These are phyloP conservation scores for Dendrobium huoshanense DNA, from an alignment of 106 monocot species.

Conservation along the genomic window DNA sequence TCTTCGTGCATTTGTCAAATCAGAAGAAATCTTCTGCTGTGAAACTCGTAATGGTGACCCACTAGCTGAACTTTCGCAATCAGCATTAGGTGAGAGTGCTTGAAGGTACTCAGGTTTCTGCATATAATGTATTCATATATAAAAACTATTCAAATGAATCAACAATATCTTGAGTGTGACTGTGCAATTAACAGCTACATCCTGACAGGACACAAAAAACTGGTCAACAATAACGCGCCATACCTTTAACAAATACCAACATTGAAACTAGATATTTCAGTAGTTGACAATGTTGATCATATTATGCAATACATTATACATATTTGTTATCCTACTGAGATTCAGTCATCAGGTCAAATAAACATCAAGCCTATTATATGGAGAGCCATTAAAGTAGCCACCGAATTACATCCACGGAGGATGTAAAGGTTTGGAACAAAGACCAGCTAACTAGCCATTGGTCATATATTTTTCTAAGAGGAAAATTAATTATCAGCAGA, in stretches of 20 bases:
- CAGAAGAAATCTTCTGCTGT: slow-evolving; percentile 37
- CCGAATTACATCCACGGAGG: not conserved
- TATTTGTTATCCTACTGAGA: not conserved
- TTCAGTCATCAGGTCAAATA: not conserved
- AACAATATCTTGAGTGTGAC: not conserved
- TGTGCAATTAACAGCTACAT: not conserved
- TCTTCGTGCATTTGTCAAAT: slow-evolving; percentile 59
- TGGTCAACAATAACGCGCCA: not conserved
- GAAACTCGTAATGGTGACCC: slow-evolving; percentile 60
- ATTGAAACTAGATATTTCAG: too few relatives aligned
- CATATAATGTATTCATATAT: slow-evolving; percentile 15
- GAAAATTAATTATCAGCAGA: too few relatives aligned
- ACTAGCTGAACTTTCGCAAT: slow-evolving; percentile 61
- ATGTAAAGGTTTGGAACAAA: too few relatives aligned
- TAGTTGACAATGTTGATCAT: too few relatives aligned
- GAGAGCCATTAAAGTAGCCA: not conserved
- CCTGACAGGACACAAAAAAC: not conserved
- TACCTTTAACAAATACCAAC: too few relatives aligned
- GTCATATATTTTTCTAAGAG: too few relatives aligned
- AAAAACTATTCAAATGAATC: not conserved
- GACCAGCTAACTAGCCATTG: too few relatives aligned
- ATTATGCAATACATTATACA: not conserved
- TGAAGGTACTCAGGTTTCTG: slow-evolving; percentile 68
- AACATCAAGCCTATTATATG: not conserved
- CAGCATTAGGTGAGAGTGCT: slow-evolving; percentile 39